These are phyloP conservation scores for Naematelia aurantialba DNA, from an alignment of 768 basidiomycete species.

Conservation along the genomic window DNA sequence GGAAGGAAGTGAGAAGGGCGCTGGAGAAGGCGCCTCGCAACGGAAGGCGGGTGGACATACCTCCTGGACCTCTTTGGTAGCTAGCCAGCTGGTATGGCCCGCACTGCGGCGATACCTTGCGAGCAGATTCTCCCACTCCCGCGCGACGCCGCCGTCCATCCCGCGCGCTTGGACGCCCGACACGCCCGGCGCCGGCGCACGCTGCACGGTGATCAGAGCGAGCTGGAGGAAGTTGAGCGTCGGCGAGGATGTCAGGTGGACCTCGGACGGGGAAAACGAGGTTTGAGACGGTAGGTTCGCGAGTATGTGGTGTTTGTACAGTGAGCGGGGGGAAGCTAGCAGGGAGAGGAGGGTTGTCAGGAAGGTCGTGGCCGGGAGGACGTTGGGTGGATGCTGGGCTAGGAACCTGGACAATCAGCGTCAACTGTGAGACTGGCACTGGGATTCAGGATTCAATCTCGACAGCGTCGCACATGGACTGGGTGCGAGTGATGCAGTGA, in stretches of 20 bases:
- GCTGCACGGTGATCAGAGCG: constrained; percentile 80
- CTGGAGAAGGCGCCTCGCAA: too few species aligned
- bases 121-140: constrained; percentile 72
- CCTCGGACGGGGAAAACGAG: constrained; percentile 52
- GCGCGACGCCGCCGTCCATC: constrained; percentile 59
- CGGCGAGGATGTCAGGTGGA: constrained; percentile 69
- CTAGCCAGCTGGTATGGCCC: constrained; percentile 61
- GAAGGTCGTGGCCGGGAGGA: constrained; percentile 91
- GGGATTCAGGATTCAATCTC: background rate
- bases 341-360: constrained; percentile 71
- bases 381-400: constrained; percentile 77
- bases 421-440: background rate
- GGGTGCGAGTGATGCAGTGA: background rate
- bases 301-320: constrained; percentile 27
- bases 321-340: constrained; percentile 51
- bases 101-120: constrained; percentile 74
- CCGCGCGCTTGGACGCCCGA: constrained; percentile 72
- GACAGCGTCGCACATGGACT: too few species aligned
- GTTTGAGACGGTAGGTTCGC: constrained; percentile 21
- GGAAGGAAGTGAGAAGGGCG: too few species aligned
- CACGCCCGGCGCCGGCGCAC: constrained; percentile 54
- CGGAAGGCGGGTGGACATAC: constrained; percentile 20
- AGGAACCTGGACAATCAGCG: constrained; percentile 44
- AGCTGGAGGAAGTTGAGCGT: constrained; percentile 87
- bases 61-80: constrained; percentile 38